phyloP scores from a whole-genome alignment of 768 basidiomycete species.

The Rhodosporidiobolus sp. region DNA sequence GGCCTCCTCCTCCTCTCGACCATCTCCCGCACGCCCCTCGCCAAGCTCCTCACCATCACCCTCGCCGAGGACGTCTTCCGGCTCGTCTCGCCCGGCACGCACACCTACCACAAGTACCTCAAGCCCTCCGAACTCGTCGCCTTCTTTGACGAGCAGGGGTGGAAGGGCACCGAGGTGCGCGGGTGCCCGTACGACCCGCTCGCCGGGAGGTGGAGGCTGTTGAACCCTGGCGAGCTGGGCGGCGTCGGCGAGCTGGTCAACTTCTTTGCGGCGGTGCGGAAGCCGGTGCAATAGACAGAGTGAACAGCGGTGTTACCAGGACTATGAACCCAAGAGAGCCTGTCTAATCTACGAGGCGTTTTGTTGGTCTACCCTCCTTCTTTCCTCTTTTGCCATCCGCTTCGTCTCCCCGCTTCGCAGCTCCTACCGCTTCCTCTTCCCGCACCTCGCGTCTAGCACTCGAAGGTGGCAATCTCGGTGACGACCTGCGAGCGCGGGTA shows the following conservation, averaged over 20 bases:
- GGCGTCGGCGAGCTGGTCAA: conserved; percentile 29
- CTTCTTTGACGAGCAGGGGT: conserved; percentile 59
- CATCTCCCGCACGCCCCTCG: conserved; percentile 76
- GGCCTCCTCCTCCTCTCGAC: conserved; percentile 95
- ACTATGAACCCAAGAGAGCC: too few species aligned
- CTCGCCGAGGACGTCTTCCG: conserved; percentile 78
- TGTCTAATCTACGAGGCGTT: too few species aligned
- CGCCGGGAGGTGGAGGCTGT: conserved; percentile 24
- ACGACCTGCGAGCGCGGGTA: not conserved
- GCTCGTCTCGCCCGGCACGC: conserved; percentile 80
- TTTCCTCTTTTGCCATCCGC: too few species aligned
- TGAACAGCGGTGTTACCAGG: too few species aligned
- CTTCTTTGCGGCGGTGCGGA: conserved; percentile 34
- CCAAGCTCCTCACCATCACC: conserved; percentile 67
- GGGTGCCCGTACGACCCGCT: conserved; percentile 38
- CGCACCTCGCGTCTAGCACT: not conserved
- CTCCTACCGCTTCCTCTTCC: too few species aligned
- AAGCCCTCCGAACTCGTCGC: conserved; percentile 77
- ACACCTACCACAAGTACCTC: conserved; percentile 85
- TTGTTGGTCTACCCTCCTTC: too few species aligned
- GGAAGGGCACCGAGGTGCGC: conserved; percentile 19
- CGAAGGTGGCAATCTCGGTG: not conserved
- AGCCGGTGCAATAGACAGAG: conserved; percentile 22
- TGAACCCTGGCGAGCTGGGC: conserved; percentile 15
- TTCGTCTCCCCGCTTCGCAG: too few species aligned